Conservation (phyloP, 108 stramenopile genomes). For the Pseudonitzschia multiseries region DNA sequence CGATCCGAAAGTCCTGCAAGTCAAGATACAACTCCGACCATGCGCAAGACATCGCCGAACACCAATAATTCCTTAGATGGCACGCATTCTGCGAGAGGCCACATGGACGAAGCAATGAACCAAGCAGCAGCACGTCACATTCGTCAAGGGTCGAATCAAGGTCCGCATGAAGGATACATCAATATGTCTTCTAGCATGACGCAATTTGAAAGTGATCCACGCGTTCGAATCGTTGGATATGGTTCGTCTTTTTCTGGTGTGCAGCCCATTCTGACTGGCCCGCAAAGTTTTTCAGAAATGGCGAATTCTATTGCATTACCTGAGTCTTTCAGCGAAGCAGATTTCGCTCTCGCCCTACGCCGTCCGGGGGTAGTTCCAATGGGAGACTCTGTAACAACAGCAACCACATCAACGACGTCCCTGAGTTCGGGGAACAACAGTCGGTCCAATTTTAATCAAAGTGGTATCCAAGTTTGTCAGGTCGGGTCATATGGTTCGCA, state of each 20-base stretch:
- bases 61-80: neutral
- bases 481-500: slow-evolving; percentile 9
- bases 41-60: neutral
- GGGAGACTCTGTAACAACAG: slow-evolving; percentile 25
- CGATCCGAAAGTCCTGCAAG: slow-evolving; percentile 2
- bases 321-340: slow-evolving; percentile 48
- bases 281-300: slow-evolving; percentile 54
- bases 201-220: slow-evolving; percentile 1
- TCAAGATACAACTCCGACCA: slow-evolving; percentile 10
- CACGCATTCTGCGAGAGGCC: too few species aligned
- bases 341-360: slow-evolving; percentile 73
- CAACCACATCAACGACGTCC: slow-evolving; percentile 16
- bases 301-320: slow-evolving; percentile 38
- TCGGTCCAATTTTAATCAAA: slow-evolving; percentile 12
- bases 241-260: slow-evolving; percentile 13
- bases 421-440: slow-evolving; percentile 17
- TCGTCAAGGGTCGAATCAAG: neutral
- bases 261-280: slow-evolving; percentile 37
- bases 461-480: neutral
- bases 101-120: slow-evolving; percentile 8
- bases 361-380: slow-evolving; percentile 80
- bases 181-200: slow-evolving; percentile 29
- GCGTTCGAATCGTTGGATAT: neutral
- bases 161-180: slow-evolving; percentile 20
- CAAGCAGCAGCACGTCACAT: slow-evolving; percentile 19